A percentile compares a stretch with the other conserved stretches of the same genome.
phyloP scores from a whole-genome alignment of 768 basidiomycete genomes.

The Pleurotus djamor region DNA sequence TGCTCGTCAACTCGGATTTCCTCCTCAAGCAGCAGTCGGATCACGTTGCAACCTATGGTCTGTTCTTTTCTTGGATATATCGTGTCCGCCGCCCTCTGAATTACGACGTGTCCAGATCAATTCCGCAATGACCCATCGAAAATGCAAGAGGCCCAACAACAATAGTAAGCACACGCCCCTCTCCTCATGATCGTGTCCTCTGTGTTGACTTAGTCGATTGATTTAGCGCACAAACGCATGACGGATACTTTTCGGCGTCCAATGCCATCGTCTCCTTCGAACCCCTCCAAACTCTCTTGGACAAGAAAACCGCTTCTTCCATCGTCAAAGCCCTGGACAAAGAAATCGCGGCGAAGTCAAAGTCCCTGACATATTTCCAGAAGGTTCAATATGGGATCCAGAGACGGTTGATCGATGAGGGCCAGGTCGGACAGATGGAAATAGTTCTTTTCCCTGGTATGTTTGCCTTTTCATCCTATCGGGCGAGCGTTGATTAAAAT shows the following conservation, averaged over 20 bases:
- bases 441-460: not conserved
- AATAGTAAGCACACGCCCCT: not conserved
- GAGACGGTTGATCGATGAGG: not conserved
- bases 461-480: not conserved
- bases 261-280: not conserved
- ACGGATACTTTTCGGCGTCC: not conserved
- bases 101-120: not conserved
- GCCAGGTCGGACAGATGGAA: not conserved
- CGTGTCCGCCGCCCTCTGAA: not conserved
- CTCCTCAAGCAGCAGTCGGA: not conserved
- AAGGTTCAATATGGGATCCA: not conserved
- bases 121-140: not conserved
- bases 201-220: not conserved
- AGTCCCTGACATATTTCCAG: not conserved
- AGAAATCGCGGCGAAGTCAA: not conserved
- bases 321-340: not conserved
- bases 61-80: not conserved
- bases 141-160: not conserved
- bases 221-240: not conserved
- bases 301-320: not conserved
- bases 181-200: too few species aligned
- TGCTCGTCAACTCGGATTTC: slow-evolving; percentile 1
- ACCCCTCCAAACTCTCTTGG: not conserved
- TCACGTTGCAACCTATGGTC: not conserved
- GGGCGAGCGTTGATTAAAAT: not conserved